Evolutionary conservation across 805 yeast genomes (phyloP).

Genomic region (Saccharomycopsis fermentans): DNA sequence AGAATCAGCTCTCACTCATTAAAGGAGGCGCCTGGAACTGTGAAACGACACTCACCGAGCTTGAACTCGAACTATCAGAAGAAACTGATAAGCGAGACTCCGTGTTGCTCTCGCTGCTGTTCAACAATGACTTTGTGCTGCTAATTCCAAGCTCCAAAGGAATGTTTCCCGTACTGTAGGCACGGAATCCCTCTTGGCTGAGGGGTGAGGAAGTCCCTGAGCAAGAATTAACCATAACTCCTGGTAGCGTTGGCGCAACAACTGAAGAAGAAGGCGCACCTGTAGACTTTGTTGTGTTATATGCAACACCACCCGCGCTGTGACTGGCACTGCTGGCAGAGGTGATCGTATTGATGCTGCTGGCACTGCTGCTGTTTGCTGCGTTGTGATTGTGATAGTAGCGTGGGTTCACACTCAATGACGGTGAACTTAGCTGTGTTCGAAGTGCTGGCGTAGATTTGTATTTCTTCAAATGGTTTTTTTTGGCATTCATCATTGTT

Average conservation of each 20-base stretch:
- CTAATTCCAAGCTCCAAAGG: not conserved
- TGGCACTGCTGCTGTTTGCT: not conserved
- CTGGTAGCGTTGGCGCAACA: not conserved
- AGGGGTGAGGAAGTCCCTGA: not conserved
- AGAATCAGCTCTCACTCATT: not conserved
- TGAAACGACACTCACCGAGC: constrained; percentile 1
- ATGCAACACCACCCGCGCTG: not conserved
- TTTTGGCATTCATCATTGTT: constrained; percentile 8
- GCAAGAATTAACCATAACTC: not conserved
- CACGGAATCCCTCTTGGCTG: not conserved
- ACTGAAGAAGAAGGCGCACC: not conserved
- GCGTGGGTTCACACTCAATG: not conserved
- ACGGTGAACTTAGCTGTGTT: not conserved
- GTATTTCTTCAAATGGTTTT: constrained; percentile 8
- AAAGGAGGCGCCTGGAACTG: not conserved
- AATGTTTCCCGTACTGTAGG: not conserved
- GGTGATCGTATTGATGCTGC: not conserved
- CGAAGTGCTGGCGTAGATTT: constrained; percentile 10
- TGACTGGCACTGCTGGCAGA: not conserved
- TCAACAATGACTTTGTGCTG: not conserved
- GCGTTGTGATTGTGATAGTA: not conserved
- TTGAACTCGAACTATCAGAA: constrained; percentile 1
- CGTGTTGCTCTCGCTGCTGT: not conserved
- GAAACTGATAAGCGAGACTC: constrained; percentile 1
- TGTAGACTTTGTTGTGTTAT: not conserved